Evolutionary conservation across 2,329 filamentous ascomycete genomes (phyloP).

Genomic region (Venturia nashicola): DNA sequence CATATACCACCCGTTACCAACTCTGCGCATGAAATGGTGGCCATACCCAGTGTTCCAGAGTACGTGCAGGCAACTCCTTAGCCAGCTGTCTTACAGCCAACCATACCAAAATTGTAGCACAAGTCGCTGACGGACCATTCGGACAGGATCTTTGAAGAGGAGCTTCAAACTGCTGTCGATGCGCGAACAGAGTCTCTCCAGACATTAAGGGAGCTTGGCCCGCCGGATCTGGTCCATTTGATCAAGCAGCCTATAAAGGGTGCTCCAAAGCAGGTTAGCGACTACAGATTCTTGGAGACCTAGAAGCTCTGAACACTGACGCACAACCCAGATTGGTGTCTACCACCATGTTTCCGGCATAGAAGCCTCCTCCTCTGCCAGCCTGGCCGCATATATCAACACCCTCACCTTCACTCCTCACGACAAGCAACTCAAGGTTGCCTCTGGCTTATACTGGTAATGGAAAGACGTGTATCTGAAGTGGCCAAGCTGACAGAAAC

Average conservation of each 20-base stretch:
- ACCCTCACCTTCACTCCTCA: conserved; percentile 84
- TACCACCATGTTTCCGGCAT: conserved; percentile 98
- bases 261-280: conserved; percentile 41
- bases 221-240: conserved; percentile 89
- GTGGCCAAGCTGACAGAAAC: conserved; percentile 19
- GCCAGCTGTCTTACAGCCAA: background rate
- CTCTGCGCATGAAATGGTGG: conserved; percentile 23
- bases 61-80: conserved; percentile 17
- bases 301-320: background rate
- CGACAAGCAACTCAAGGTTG: conserved; percentile 77
- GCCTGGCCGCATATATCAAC: conserved; percentile 95
- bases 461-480: conserved; percentile 14
- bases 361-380: conserved; percentile 94
- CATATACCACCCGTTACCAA: background rate
- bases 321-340: conserved; percentile 56
- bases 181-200: conserved; percentile 81
- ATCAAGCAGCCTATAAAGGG: conserved; percentile 60
- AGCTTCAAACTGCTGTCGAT: conserved; percentile 83
- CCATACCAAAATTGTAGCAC: background rate
- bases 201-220: conserved; percentile 80
- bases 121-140: background rate
- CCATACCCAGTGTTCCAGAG: conserved; percentile 30
- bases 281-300: background rate
- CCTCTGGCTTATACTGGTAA: conserved; percentile 88
- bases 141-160: conserved; percentile 79